Percentiles rank a stretch among this genome's conserved stretches.
These are phyloP conservation scores for Suillus weaverae DNA, from an alignment of 768 basidiomycete species.

Conservation along the genomic window DNA sequence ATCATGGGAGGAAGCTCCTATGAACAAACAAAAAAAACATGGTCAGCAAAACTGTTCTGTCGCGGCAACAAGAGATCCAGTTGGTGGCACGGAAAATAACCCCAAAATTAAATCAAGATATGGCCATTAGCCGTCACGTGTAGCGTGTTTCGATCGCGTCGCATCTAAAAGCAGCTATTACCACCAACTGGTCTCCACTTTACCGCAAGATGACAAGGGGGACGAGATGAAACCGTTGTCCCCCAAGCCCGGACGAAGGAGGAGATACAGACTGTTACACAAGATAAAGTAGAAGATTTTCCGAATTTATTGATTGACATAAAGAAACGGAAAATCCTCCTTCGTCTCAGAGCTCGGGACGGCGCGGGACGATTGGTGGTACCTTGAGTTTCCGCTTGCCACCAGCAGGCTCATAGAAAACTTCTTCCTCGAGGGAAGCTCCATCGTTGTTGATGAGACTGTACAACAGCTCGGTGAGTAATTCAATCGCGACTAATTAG, in stretches of 20 bases:
- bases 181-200: constrained; percentile 38
- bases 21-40: constrained; percentile 20
- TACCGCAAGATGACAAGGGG: constrained; percentile 61
- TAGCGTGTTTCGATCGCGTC: constrained; percentile 29
- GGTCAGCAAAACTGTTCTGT: constrained; percentile 36
- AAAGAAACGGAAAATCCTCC: constrained; percentile 57
- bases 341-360: constrained; percentile 95
- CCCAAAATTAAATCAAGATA: constrained; percentile 26
- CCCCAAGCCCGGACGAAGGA: constrained; percentile 93
- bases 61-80: constrained; percentile 39
- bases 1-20: constrained; percentile 45
- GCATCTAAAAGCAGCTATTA: constrained; percentile 29
- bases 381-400: constrained; percentile 86
- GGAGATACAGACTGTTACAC: constrained; percentile 75
- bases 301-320: constrained; percentile 29
- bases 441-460: constrained; percentile 72
- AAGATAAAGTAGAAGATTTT: constrained; percentile 38
- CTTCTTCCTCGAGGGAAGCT: constrained; percentile 75
- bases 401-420: constrained; percentile 69
- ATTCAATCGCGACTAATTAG: neutral
- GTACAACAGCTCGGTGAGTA: constrained; percentile 11
- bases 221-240: constrained; percentile 75
- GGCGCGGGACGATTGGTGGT: constrained; percentile 82
- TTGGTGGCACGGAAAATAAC: constrained; percentile 30
- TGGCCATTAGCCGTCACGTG: constrained; percentile 33